Evolutionary conservation across 1,139 yeast genomes (phyloP).

Genomic region (Meyerozyma carpophila): DNA sequence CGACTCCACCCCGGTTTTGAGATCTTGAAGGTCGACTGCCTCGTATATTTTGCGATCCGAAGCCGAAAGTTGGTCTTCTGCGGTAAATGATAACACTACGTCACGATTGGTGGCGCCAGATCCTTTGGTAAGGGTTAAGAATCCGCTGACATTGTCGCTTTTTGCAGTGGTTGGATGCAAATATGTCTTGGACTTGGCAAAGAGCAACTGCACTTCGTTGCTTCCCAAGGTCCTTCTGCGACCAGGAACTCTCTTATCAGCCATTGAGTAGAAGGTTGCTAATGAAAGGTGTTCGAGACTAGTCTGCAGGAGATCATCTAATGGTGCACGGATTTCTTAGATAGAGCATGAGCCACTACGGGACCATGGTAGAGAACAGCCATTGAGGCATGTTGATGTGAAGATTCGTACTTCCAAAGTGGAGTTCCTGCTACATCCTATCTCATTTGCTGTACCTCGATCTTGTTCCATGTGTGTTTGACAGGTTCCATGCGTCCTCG

Average conservation of each 20-base stretch:
- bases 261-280: background rate
- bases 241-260: background rate
- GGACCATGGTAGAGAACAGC: too few species aligned
- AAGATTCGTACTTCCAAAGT: too few species aligned
- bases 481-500: background rate
- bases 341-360: background rate
- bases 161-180: constrained; percentile 76
- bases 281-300: background rate
- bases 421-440: too few species aligned
- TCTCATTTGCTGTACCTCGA: too few species aligned
- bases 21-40: constrained; percentile 45
- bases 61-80: constrained; percentile 50
- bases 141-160: constrained; percentile 76
- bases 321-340: background rate
- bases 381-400: too few species aligned
- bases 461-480: too few species aligned
- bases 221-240: background rate
- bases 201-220: constrained; percentile 38
- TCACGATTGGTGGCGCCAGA: constrained; percentile 52
- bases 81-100: constrained; percentile 66
- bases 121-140: constrained; percentile 55
- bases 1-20: constrained; percentile 11
- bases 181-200: constrained; percentile 65
- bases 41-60: constrained; percentile 48
- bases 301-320: background rate